These are phyloP conservation scores for Coccomyxa sp. DNA, from an alignment of 139 green algal genomes.

Conservation along the genomic window DNA sequence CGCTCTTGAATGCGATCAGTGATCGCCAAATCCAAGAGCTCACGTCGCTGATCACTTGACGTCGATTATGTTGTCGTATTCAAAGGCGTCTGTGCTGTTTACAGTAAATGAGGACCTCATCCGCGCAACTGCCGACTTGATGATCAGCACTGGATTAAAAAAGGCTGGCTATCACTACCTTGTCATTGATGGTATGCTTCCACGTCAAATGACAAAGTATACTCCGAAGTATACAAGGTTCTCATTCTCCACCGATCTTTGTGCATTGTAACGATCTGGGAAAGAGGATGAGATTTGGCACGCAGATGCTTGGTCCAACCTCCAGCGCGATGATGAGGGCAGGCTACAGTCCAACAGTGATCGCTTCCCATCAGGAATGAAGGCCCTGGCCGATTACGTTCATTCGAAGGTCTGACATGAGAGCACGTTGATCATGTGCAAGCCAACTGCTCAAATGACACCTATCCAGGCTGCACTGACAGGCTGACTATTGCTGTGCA, in stretches of 20 bases:
- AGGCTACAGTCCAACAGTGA: slow-evolving; percentile 8
- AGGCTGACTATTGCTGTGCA: too few species aligned
- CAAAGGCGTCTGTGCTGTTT: not conserved
- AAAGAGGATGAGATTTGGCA: too few species aligned
- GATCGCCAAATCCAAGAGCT: not conserved
- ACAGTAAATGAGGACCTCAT: slow-evolving; percentile 36
- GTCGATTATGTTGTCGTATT: too few species aligned
- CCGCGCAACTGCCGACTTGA: slow-evolving; percentile 23
- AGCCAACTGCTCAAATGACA: too few species aligned
- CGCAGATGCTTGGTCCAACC: not conserved
- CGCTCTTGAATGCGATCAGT: not conserved
- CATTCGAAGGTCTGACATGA: slow-evolving; percentile 14
- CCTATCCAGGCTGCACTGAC: too few species aligned
- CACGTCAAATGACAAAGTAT: not conserved
- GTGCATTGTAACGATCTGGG: too few species aligned
- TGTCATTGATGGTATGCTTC: slow-evolving; percentile 21
- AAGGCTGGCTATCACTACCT: slow-evolving; percentile 37
- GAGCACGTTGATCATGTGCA: too few species aligned
- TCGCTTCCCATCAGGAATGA: slow-evolving; percentile 23
- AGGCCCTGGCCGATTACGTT: slow-evolving; percentile 27
- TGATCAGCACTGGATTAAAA: slow-evolving; percentile 25
- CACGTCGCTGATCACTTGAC: not conserved
- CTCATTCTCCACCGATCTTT: too few species aligned
- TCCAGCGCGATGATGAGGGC: not conserved
- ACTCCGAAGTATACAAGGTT: not conserved